phyloP scores from a whole-genome alignment of 495 filamentous ascomycete species.

The Penicillium desertorum region DNA sequence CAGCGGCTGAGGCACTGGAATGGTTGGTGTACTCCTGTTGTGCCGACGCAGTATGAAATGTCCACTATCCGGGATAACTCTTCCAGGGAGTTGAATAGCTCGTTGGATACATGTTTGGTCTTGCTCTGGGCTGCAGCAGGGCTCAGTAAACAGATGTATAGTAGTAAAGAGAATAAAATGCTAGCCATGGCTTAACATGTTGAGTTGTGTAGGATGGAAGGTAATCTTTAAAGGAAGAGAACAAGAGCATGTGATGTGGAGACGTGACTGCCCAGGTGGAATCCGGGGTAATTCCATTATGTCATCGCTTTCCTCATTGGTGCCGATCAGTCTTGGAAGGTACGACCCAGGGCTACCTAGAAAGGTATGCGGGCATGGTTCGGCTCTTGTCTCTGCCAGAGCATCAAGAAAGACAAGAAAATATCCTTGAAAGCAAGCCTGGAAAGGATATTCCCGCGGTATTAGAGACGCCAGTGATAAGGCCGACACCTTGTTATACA shows the following conservation, averaged over 20 bases:
- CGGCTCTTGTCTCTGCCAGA: no score
- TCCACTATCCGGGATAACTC: constrained; percentile 87
- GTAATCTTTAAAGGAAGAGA: constrained; percentile 1
- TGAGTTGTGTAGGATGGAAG: neutral
- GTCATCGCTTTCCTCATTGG: constrained; percentile 11
- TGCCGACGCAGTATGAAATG: constrained; percentile 90
- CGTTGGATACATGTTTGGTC: constrained; percentile 48
- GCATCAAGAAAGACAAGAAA: no score
- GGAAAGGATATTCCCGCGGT: no score
- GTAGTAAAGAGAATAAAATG: constrained; percentile 4
- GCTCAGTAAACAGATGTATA: constrained; percentile 7
- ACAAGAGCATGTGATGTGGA: constrained; percentile 16
- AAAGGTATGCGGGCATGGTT: no score
- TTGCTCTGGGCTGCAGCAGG: constrained; percentile 9
- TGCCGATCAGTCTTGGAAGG: neutral
- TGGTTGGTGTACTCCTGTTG: constrained; percentile 75
- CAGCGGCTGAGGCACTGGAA: constrained; percentile 86
- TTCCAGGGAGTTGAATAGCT: constrained; percentile 78
- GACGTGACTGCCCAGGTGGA: constrained; percentile 10
- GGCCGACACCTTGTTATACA: no score
- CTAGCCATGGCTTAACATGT: constrained; percentile 7
- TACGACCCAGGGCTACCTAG: no score
- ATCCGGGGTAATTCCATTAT: constrained; percentile 23
- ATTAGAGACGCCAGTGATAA: no score
- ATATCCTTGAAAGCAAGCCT: no score